phyloP scores from a whole-genome alignment of 345 rosid species.

The Draba incana region DNA sequence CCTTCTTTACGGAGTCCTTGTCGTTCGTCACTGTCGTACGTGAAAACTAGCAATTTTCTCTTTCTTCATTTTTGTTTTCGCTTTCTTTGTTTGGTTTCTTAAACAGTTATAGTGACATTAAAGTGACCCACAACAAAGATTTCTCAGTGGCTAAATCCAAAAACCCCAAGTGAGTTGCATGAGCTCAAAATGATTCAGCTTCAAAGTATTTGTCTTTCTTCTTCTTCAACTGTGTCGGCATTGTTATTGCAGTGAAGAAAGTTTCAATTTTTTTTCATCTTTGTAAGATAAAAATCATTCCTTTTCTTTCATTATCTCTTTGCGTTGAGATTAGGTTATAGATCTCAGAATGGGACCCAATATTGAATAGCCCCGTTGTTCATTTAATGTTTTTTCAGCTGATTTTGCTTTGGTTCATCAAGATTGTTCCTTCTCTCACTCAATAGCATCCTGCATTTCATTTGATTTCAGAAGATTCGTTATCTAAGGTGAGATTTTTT shows the following conservation, averaged over 20 bases:
- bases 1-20: slow-evolving; percentile 28
- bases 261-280: slow-evolving; percentile 28
- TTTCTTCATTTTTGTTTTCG: slow-evolving; percentile 33
- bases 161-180: slow-evolving; percentile 18
- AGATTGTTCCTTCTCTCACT: slow-evolving; percentile 36
- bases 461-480: slow-evolving; percentile 35
- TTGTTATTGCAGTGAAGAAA: slow-evolving; percentile 47
- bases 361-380: slow-evolving; percentile 43
- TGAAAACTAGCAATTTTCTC: slow-evolving; percentile 26
- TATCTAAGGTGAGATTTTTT: slow-evolving; percentile 25
- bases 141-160: slow-evolving; percentile 30
- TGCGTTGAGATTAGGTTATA: slow-evolving; percentile 34
- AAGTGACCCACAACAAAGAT: slow-evolving; percentile 27
- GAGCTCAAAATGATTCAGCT: slow-evolving; percentile 40
- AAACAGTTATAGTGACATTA: slow-evolving; percentile 32
- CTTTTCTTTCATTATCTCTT: slow-evolving; percentile 17
- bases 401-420: slow-evolving; percentile 41
- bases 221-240: slow-evolving; percentile 42
- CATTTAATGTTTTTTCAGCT: slow-evolving; percentile 46
- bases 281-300: slow-evolving; percentile 44
- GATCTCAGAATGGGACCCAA: slow-evolving; percentile 48
- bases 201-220: slow-evolving; percentile 44
- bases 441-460: slow-evolving; percentile 30
- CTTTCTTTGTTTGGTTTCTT: slow-evolving; percentile 34
- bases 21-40: slow-evolving; percentile 45